Evolutionary conservation across 805 yeast species (phyloP), one percentile per base, ranked within the genome.

Genomic region (Cyberlindnera mycetangii): DNA sequence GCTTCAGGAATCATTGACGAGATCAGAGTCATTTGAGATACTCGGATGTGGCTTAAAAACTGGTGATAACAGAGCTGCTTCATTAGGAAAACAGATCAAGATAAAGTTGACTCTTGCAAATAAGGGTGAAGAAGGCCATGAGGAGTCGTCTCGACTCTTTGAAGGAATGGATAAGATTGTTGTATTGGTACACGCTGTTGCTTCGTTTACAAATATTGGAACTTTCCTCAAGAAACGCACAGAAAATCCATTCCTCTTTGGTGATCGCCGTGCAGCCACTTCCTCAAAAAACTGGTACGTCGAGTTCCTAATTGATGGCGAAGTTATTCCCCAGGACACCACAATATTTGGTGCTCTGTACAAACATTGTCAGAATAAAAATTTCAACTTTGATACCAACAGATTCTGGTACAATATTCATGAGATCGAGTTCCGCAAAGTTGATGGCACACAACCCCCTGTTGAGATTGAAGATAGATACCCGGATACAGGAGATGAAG

Each of bases 341-440:
- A 87, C 96, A 0, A 73, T 88, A 2, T 85, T 81, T 62, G 93
- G 93, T 1, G 90, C 89, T 0, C 68, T 85, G 6, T 81, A 79
- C 58, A 74, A 76, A 39, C 65, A 77, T 3, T 58, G 75, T 12
- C 74, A 76, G 56, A 40, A 49, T 24, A 44, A 56, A 7, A 54
- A 64, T 15, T 52, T 72, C 1, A 66, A 66, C 18, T 69, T 78
- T 21, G 75, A 80, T 20, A 67, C 80, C 0, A 59, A 61, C 7
- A 68, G 59, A 39, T 67, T 88, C 15, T 87, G 95, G 92, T 59
- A 68, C 4, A 69, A 66, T 5, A 63, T 72, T 3, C 90, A 82
- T 50, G 67, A 66, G 1, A 69, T 84, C 11, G 68, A 70, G 7
- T 83, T 69, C 59, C 65, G 72, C 41, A 72, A 64, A 45, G 66